Base-by-base conservation (phyloP, 2,329 filamentous ascomycete genomes). In the Passalora sequoiae region DNA sequence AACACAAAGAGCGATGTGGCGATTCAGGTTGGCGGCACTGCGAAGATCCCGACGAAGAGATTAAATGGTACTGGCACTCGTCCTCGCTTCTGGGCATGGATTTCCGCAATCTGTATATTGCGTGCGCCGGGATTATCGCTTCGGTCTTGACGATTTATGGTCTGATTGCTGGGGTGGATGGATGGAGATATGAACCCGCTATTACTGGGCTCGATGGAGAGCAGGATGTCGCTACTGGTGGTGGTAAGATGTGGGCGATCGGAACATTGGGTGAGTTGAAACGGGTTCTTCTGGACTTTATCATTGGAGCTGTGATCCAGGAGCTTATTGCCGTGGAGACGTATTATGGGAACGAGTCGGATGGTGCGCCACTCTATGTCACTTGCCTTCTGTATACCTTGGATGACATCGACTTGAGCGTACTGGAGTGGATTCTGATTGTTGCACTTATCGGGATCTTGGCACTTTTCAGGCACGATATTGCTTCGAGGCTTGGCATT, bases 301-400 rank as follows among this genome's bases (percentile, higher is more conserved):
- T 35, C 20, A 19, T 42, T 10, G 28, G 29, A 6, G 39, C 21
- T 9, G 27, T 16, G 20, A 42, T 42, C 39, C 39, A 28, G 12
- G 29, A 32, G 22, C 25, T 42, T 22, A 38, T 38, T 9, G 36
- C 36, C n/a, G 27, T 38, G 20, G 27, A 38, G 22, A 38, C 36
- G 17, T 38, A 38, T 13, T 27, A 28, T 15, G 36, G 22, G 10
- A 22, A 25, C n/a, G 24, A 12, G 6, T 6, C 6, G 6, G 13
- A n/a, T 3, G 36, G 36, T 6, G 16, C 32, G 4, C 30, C 30
- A 16, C 15, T 9, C 7, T 42, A 42, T 15, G 22, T 21, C 15
- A 38, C 36, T 10, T 38, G 36, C 21, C 12, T 38, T 9, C 20
- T 38, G 6, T 15, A 27, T 5, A 27, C 22, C 6, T 15, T 38